Percentiles rank a stretch among this genome's conserved stretches.
These are phyloP conservation scores for Cucumis cinereus DNA, from an alignment of 306 rosid species.

Conservation along the genomic window DNA sequence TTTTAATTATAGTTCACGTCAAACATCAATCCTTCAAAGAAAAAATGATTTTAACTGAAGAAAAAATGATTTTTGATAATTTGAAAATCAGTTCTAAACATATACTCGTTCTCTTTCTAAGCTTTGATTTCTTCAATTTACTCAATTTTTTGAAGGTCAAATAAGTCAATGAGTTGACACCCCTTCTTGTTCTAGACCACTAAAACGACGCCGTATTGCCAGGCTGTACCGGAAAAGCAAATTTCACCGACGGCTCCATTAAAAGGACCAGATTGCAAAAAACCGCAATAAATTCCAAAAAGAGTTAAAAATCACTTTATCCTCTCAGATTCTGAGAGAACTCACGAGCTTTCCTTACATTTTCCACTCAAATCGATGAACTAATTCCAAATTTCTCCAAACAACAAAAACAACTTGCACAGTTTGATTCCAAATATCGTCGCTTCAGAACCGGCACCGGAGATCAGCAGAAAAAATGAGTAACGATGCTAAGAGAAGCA, in stretches of 20 bases:
- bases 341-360: neutral
- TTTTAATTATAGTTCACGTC: too few species aligned
- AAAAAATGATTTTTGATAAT: too few species aligned
- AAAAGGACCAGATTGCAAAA: neutral
- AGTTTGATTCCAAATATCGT: neutral
- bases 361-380: neutral
- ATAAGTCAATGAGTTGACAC: neutral
- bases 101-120: too few species aligned
- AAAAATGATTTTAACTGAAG: too few species aligned
- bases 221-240: neutral
- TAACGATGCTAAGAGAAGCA: constrained; percentile 53
- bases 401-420: neutral
- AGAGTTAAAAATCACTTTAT: neutral
- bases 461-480: constrained; percentile 28
- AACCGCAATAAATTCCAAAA: neutral
- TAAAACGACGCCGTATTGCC: constrained; percentile 1
- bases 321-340: neutral
- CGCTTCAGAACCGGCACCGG: neutral
- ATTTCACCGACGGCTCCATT: constrained; percentile 1
- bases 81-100: too few species aligned
- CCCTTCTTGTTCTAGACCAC: neutral
- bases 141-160: too few species aligned
- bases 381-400: neutral
- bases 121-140: too few species aligned
- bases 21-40: too few species aligned